Evolutionary conservation across 306 rosid genomes (phyloP).

Genomic region (Fragaria iinumae): DNA sequence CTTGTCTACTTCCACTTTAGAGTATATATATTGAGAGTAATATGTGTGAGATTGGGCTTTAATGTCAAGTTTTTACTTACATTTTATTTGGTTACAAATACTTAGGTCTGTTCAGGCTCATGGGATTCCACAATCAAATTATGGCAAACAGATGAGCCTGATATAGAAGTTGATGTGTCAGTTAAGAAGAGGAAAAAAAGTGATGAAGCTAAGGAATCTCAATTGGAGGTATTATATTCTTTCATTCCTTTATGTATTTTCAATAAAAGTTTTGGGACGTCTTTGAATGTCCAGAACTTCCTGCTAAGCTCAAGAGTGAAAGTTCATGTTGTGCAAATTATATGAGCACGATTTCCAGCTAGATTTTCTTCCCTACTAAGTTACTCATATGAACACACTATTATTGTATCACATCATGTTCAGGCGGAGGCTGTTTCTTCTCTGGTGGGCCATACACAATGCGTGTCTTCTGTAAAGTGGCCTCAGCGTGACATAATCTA

Average conservation of each 20-base stretch:
- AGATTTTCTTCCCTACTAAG: neutral
- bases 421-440: constrained; percentile 76
- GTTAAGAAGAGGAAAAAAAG: constrained; percentile 73
- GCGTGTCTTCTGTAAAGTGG: constrained; percentile 84
- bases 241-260: neutral
- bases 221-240: constrained; percentile 58
- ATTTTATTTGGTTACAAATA: constrained; percentile 14
- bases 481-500: constrained; percentile 62
- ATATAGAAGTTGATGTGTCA: constrained; percentile 58
- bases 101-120: constrained; percentile 89
- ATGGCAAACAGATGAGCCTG: constrained; percentile 60
- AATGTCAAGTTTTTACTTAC: constrained; percentile 19
- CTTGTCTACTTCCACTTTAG: constrained; percentile 8
- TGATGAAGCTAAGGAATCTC: constrained; percentile 59
- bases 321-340: neutral
- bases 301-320: neutral
- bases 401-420: constrained; percentile 20
- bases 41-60: constrained; percentile 10
- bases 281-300: constrained; percentile 5
- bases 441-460: constrained; percentile 87
- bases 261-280: neutral
- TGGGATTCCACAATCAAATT: constrained; percentile 88
- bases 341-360: neutral
- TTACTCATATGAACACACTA: constrained; percentile 1
- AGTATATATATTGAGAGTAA: constrained; percentile 7